These are phyloP conservation scores for Vitis cinerea DNA, from an alignment of 164 flowering plant species.

Conservation along the genomic window DNA sequence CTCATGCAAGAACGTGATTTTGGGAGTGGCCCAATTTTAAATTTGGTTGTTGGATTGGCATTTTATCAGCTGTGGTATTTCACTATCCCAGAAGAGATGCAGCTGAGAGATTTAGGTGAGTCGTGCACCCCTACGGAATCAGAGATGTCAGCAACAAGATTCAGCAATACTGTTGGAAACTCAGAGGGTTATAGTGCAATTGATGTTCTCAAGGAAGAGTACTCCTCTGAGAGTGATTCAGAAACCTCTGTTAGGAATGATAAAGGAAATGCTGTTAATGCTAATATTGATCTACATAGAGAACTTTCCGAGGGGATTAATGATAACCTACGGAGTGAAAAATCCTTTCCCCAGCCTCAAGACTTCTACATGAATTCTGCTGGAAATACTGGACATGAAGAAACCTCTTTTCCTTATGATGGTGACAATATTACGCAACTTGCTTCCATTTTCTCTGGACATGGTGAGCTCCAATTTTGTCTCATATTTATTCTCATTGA, in stretches of 20 bases:
- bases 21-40: slow-evolving; percentile 38
- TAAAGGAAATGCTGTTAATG: slow-evolving; percentile 16
- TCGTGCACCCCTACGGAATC: slow-evolving; percentile 17
- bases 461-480: slow-evolving; percentile 36
- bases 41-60: slow-evolving; percentile 63
- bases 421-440: slow-evolving; percentile 17
- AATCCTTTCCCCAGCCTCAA: slow-evolving; percentile 12
- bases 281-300: not conserved
- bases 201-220: slow-evolving; percentile 23
- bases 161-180: slow-evolving; percentile 12
- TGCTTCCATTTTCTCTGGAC: slow-evolving; percentile 39
- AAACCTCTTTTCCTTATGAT: slow-evolving; percentile 9
- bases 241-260: slow-evolving; percentile 52
- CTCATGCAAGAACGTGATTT: slow-evolving; percentile 39
- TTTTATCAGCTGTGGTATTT: slow-evolving; percentile 69
- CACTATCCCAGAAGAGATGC: slow-evolving; percentile 47
- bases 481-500: not conserved
- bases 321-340: slow-evolving; percentile 16
- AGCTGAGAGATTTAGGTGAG: slow-evolving; percentile 30
- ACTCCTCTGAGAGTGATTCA: slow-evolving; percentile 28
- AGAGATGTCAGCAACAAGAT: slow-evolving; percentile 22
- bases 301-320: slow-evolving; percentile 18
- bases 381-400: slow-evolving; percentile 29
- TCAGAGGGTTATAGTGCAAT: slow-evolving; percentile 27
- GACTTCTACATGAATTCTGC: slow-evolving; percentile 36